Evolutionary conservation across 129 eudicot species (phyloP), one percentile per base, ranked within the genome.

Genomic region (Flaveria sonorensis): DNA sequence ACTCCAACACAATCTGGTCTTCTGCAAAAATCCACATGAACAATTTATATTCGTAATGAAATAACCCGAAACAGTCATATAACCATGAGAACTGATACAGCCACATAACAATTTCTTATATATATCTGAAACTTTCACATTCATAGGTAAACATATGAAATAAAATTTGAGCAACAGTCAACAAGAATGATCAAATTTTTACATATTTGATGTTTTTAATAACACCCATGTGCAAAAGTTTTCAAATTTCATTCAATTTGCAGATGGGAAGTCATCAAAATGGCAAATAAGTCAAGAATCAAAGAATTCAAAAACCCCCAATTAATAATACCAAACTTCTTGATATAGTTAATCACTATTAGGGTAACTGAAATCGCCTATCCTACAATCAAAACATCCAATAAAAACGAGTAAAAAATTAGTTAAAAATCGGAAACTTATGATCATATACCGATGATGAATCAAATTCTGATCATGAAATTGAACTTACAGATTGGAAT

Each of bases 401-500:
- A 47, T 18, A 75, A 30, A 66, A 16, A 3, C 46, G 12, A 48
- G 63, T 11, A 60, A 63, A 47, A 48, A 19, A 28, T 42, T 39
- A 4, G 16, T 42, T 63, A 2, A 70, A 80, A 73, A 42, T 24
- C 42, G 53, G 19, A 73, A 32, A 36, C 24, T 13, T 39, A 36
- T 36, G 40, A 36, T 36, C 7, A 36, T 36, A 36, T 36, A 5
- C 7, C 40, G 4, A 42, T n/a, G 61, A 59, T 57, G 39, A 60
- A 56, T 42, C 13, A 47, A 46, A 36, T 23, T n/a, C 42, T 70
- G 36, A 82, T 72, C 72, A 75, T 61, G 73, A 80, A 70, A 21
- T 28, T 14, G 62, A 71, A 80, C 82, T 77, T 62, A 87, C 87
- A 65, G 53, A 6, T 36, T 71, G 65, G 28, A 8, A 61, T 39